Percentiles rank a stretch among this genome's conserved stretches.
Evolutionary conservation across 2,329 filamentous ascomycete genomes (phyloP).

Genomic region (Huntiella decipiens): DNA sequence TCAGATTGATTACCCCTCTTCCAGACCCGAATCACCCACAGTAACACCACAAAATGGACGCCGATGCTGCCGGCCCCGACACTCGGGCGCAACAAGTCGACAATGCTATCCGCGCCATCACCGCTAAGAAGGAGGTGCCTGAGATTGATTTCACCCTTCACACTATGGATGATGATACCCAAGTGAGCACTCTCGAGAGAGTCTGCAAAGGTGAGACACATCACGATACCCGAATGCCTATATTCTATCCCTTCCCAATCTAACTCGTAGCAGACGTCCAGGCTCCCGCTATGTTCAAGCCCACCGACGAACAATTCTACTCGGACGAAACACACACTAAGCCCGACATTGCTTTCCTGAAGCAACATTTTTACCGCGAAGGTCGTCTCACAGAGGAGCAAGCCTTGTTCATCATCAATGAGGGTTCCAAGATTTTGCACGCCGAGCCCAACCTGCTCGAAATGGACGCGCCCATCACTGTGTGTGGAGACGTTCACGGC

Average conservation of each 20-base stretch:
- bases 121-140: conserved; percentile 83
- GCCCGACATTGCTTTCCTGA: conserved; percentile 83
- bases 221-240: not conserved
- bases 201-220: conserved; percentile 78
- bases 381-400: conserved; percentile 93
- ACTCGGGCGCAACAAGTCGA: conserved; percentile 49
- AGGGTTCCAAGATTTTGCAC: conserved; percentile 71
- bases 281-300: conserved; percentile 83
- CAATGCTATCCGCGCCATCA: conserved; percentile 79
- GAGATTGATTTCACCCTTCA: conserved; percentile 98
- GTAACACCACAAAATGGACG: conserved; percentile 24
- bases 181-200: conserved; percentile 87
- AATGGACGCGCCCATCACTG: conserved; percentile 98
- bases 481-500: conserved; percentile 94
- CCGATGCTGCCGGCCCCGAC: conserved; percentile 25
- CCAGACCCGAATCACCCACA: not conserved
- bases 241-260: conserved; percentile 4
- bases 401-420: conserved; percentile 82
- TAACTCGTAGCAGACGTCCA: conserved; percentile 57
- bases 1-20: not conserved
- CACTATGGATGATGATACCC: conserved; percentile 90
- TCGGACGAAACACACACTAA: conserved; percentile 70
- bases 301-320: conserved; percentile 87
- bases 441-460: conserved; percentile 89
- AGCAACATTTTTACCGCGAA: conserved; percentile 97